Percentiles rank a stretch among this genome's conserved stretches.
These are phyloP conservation scores for Bretschneidera sinensis DNA, from an alignment of 345 rosid genomes.

Conservation along the genomic window DNA sequence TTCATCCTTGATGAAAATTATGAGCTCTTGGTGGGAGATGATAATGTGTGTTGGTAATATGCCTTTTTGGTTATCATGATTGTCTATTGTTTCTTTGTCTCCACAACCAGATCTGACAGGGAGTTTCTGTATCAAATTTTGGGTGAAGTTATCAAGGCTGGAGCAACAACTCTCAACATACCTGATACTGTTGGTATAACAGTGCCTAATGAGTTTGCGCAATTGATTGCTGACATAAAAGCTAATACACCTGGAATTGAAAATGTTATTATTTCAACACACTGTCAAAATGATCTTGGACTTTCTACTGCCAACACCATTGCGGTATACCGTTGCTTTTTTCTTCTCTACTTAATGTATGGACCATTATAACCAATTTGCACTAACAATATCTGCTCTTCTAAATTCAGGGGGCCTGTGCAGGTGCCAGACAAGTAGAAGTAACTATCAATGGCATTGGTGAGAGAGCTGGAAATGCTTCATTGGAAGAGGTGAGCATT, in stretches of 20 bases:
- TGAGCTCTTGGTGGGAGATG: not conserved
- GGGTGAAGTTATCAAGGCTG: conserved; percentile 92
- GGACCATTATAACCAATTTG: conserved; percentile 3
- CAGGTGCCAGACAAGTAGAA: conserved; percentile 95
- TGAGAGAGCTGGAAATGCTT: conserved; percentile 98
- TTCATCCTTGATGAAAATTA: too few relatives aligned
- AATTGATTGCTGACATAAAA: conserved; percentile 79
- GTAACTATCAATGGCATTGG: conserved; percentile 97
- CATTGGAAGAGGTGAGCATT: conserved; percentile 79
- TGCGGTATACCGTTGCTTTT: conserved; percentile 45
- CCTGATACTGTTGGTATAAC: conserved; percentile 96
- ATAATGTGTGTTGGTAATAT: not conserved
- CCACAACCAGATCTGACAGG: conserved; percentile 63
- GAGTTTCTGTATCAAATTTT: conserved; percentile 74
- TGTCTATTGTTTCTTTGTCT: not conserved
- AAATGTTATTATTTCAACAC: conserved; percentile 85
- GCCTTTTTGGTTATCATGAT: conserved; percentile 2
- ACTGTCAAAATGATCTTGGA: conserved; percentile 99
- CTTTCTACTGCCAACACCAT: conserved; percentile 96
- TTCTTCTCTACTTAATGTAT: not conserved
- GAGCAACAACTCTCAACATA: conserved; percentile 90
- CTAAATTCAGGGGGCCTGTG: conserved; percentile 68
- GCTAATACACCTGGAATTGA: conserved; percentile 87
- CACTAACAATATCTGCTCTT: conserved; percentile 14
- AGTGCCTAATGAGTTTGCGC: conserved; percentile 73